Percentiles rank a stretch among this genome's conserved stretches.
Conservation (phyloP, 805 yeast genomes). For the Pichia membranifaciens region DNA sequence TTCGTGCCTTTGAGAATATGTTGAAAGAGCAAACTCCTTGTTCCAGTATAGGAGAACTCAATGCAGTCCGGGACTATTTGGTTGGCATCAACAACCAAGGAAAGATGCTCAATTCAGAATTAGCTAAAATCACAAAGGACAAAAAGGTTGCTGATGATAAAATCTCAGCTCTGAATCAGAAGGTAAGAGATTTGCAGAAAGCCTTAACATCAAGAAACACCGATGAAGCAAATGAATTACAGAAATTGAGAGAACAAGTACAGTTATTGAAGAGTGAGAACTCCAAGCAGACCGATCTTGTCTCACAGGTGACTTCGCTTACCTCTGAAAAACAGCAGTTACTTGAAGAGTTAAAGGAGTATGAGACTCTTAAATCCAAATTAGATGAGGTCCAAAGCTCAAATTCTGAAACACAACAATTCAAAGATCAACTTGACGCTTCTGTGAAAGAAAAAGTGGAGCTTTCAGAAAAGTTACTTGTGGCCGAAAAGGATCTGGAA, state of each 20-base stretch:
- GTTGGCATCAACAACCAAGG: constrained; percentile 56
- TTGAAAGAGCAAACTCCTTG: constrained; percentile 79
- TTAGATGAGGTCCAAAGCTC: constrained; percentile 1
- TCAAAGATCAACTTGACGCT: constrained; percentile 6
- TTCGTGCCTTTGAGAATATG: constrained; percentile 59
- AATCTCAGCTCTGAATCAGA: constrained; percentile 7
- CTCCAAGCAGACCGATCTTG: not conserved
- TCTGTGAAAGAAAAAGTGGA: not conserved
- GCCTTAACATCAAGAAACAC: constrained; percentile 29
- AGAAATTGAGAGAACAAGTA: constrained; percentile 7
- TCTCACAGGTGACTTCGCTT: not conserved
- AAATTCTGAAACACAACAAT: not conserved
- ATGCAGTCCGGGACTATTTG: constrained; percentile 62
- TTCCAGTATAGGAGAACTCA: constrained; percentile 66
- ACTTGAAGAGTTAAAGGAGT: constrained; percentile 4
- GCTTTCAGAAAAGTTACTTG: not conserved
- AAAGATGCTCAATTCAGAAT: constrained; percentile 56
- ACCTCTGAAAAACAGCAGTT: constrained; percentile 7
- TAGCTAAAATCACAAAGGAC: constrained; percentile 40
- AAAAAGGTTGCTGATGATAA: constrained; percentile 17
- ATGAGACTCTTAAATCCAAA: not conserved
- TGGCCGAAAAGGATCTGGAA: not conserved
- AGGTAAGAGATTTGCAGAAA: constrained; percentile 14
- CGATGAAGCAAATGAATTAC: constrained; percentile 14
- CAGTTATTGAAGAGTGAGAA: not conserved